phyloP scores from a whole-genome alignment of 805 yeast species.

The Zygotorulaspora florentina region DNA sequence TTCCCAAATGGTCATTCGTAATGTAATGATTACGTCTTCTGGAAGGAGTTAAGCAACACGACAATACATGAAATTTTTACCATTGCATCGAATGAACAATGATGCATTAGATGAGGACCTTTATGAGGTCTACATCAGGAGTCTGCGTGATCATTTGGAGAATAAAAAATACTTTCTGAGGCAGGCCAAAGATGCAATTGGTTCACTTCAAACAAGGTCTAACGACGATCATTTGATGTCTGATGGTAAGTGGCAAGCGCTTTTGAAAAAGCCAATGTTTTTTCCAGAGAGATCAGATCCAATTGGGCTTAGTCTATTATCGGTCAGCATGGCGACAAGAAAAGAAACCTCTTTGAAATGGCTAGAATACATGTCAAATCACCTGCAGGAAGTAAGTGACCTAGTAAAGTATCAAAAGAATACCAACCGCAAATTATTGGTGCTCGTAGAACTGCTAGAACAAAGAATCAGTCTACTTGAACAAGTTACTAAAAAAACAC shows the following conservation, averaged over 20 bases:
- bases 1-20: too few relatives aligned
- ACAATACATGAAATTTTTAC: background rate
- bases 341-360: slow-evolving; percentile 17
- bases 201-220: slow-evolving; percentile 8
- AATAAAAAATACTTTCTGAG: slow-evolving; percentile 25
- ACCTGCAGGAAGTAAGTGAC: slow-evolving; percentile 4
- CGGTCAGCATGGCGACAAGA: slow-evolving; percentile 17
- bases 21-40: too few relatives aligned
- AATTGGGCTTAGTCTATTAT: slow-evolving; percentile 26
- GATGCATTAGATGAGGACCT: background rate
- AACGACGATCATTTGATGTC: slow-evolving; percentile 1
- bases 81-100: background rate
- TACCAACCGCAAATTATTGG: slow-evolving; percentile 18
- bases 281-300: slow-evolving; percentile 34
- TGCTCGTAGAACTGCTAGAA: slow-evolving; percentile 12
- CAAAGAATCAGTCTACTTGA: background rate
- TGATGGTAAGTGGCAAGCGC: slow-evolving; percentile 16
- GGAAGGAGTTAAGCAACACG: too few relatives aligned
- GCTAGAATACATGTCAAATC: slow-evolving; percentile 7
- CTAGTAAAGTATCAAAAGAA: slow-evolving; percentile 18
- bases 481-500: background rate
- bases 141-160: slow-evolving; percentile 25
- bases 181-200: slow-evolving; percentile 23
- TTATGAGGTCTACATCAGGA: slow-evolving; percentile 18
- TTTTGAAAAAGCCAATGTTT: slow-evolving; percentile 25